These are phyloP conservation scores for Ascodesmis nigricans DNA, from an alignment of 495 filamentous ascomycete species.

Conservation along the genomic window DNA sequence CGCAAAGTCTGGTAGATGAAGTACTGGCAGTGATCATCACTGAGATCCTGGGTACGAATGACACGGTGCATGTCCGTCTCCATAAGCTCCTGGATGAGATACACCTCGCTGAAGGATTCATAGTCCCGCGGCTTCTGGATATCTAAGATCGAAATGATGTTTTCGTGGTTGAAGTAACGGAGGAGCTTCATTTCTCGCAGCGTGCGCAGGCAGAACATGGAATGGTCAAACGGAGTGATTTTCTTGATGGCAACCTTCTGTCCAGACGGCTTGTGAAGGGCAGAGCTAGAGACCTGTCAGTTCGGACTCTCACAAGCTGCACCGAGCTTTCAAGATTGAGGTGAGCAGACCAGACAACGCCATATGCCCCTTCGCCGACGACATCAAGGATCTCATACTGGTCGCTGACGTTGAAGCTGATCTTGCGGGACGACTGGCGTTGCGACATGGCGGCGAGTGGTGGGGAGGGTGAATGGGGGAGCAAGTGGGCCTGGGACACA, in stretches of 20 bases:
- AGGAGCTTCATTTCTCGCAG: conserved; percentile 98
- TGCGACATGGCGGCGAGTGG: too few relatives aligned
- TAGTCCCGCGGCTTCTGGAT: conserved; percentile 96
- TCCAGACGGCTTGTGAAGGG: conserved; percentile 90
- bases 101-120: conserved; percentile 92
- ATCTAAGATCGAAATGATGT: conserved; percentile 98
- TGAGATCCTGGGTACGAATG: conserved; percentile 94
- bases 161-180: conserved; percentile 99
- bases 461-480: too few relatives aligned
- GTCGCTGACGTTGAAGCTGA: conserved; percentile 98
- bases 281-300: conserved; percentile 42
- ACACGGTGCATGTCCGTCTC: conserved; percentile 99
- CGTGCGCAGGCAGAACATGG: conserved; percentile 95
- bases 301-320: too few relatives aligned
- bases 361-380: conserved; percentile 95
- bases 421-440: conserved; percentile 53
- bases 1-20: conserved; percentile 99
- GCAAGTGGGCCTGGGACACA: too few relatives aligned
- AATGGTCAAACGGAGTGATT: conserved; percentile 97
- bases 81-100: conserved; percentile 99
- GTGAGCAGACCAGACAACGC: conserved; percentile 86
- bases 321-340: too few relatives aligned
- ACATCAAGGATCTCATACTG: conserved; percentile 99
- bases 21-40: conserved; percentile 98
- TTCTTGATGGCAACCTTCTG: conserved; percentile 99